Percentiles rank a stretch among this genome's conserved stretches.
These are phyloP conservation scores for Chaetomium strumarium DNA, from an alignment of 2,329 filamentous ascomycete species.

Conservation along the genomic window DNA sequence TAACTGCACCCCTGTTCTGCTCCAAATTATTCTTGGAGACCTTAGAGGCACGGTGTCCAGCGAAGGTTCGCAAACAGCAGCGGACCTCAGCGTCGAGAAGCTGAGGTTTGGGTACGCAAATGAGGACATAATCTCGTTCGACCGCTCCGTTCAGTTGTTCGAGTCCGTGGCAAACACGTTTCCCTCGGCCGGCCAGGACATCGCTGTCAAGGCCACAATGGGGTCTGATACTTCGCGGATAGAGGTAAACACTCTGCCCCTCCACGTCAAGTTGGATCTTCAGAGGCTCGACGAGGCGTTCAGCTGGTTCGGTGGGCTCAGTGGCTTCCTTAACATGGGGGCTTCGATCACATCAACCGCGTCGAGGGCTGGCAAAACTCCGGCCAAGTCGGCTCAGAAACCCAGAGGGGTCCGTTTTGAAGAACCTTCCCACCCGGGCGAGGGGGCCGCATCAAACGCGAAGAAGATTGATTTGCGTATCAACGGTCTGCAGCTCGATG, in stretches of 20 bases:
- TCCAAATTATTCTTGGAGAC: constrained; percentile 45
- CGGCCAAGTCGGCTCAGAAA: constrained; percentile 36
- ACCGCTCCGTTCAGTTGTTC: constrained; percentile 50
- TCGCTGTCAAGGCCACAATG: constrained; percentile 49
- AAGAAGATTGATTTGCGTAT: constrained; percentile 73
- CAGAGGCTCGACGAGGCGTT: constrained; percentile 80
- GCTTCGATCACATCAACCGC: constrained; percentile 73
- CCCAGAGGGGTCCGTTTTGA: constrained; percentile 54
- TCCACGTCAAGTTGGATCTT: constrained; percentile 71
- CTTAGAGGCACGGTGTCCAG: constrained; percentile 32
- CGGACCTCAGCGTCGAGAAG: constrained; percentile 46
- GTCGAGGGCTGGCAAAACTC: constrained; percentile 40
- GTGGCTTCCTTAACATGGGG: constrained; percentile 82
- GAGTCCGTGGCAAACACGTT: constrained; percentile 55
- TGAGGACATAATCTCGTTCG: constrained; percentile 59
- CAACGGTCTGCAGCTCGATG: constrained; percentile 66
- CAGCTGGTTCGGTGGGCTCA: constrained; percentile 83
- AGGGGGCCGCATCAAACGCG: constrained; percentile 41
- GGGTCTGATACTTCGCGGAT: constrained; percentile 43
- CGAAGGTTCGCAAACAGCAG: constrained; percentile 27
- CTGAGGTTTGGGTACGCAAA: constrained; percentile 58
- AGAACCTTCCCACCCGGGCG: constrained; percentile 44
- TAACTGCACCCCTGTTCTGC: constrained; percentile 42
- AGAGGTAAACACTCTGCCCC: constrained; percentile 68
- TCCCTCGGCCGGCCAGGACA: constrained; percentile 50